A percentile compares a stretch with the other conserved stretches of the same genome.
phyloP scores from a whole-genome alignment of 2,329 filamentous ascomycete species.

The Xylaria hypoxylon region DNA sequence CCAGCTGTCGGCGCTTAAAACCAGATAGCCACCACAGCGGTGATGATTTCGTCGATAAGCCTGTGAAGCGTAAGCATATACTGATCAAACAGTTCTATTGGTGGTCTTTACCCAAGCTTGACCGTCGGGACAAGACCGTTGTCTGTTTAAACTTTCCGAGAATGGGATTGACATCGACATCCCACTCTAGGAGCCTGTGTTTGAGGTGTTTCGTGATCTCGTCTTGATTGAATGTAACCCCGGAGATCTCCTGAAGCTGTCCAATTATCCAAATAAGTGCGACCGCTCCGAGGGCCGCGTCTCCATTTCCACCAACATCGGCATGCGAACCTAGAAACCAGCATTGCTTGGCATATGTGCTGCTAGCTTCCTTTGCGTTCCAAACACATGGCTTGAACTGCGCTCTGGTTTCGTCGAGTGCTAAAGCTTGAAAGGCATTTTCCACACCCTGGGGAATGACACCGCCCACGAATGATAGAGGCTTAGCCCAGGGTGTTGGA shows the following conservation, averaged over 20 bases:
- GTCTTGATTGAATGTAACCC: background rate
- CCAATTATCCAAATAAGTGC: constrained; percentile 3
- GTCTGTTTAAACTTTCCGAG: too few relatives aligned
- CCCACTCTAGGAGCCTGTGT: constrained; percentile 1
- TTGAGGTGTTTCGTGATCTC: constrained; percentile 9
- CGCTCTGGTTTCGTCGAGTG: constrained; percentile 1
- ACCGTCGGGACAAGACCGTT: too few relatives aligned
- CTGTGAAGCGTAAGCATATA: background rate
- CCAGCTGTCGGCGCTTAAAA: background rate
- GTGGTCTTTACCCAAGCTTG: too few relatives aligned
- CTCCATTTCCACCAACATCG: constrained; percentile 8
- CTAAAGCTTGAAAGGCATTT: constrained; percentile 12
- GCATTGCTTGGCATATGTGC: constrained; percentile 6
- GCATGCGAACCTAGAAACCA: constrained; percentile 16
- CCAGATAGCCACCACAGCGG: constrained; percentile 9
- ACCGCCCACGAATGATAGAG: background rate
- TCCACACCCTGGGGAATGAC: background rate
- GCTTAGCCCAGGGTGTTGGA: background rate
- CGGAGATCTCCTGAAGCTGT: background rate
- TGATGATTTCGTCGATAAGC: background rate
- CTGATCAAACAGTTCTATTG: too few relatives aligned
- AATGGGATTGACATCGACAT: background rate
- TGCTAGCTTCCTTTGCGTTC: background rate
- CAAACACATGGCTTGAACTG: constrained; percentile 12
- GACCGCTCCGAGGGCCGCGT: constrained; percentile 9